These are phyloP conservation scores for Blastomyces emzantsi DNA, from an alignment of 2,329 filamentous ascomycete genomes.

Conservation along the genomic window DNA sequence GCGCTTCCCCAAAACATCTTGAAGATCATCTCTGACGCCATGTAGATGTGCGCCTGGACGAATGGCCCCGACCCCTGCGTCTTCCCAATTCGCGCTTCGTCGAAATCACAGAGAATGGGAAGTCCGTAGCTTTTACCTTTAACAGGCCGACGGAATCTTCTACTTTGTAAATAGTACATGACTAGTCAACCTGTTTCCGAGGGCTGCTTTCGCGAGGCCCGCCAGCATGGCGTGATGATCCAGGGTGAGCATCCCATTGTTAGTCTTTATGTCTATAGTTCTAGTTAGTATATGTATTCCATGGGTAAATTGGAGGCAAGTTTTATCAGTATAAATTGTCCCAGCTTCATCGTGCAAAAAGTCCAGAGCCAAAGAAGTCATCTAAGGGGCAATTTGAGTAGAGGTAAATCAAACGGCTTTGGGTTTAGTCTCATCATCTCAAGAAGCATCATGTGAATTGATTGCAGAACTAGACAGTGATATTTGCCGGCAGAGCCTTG, in stretches of 20 bases:
- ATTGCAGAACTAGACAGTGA: too few species aligned
- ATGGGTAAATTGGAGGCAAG: neutral
- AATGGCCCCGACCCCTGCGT: too few species aligned
- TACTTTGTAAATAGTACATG: constrained; percentile 7
- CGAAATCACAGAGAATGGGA: too few species aligned
- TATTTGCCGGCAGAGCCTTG: too few species aligned
- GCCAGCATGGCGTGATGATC: constrained; percentile 7
- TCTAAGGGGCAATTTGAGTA: constrained; percentile 10
- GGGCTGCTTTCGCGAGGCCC: constrained; percentile 6
- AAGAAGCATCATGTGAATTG: too few species aligned
- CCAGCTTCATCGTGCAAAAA: constrained; percentile 11
- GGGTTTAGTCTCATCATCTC: too few species aligned
- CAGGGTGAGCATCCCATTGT: constrained; percentile 10
- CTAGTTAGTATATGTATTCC: neutral
- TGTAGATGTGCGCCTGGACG: too few species aligned
- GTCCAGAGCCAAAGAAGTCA: constrained; percentile 11
- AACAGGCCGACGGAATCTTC: constrained; percentile 4
- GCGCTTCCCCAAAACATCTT: too few species aligned
- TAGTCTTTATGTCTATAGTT: constrained; percentile 9
- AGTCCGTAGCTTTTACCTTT: too few species aligned
- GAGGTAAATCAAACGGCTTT: constrained; percentile 19
- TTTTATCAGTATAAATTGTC: constrained; percentile 11
- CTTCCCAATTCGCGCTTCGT: too few species aligned
- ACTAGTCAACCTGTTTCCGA: constrained; percentile 7
- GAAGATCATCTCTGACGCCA: too few species aligned